Percentiles rank a stretch among this genome's conserved stretches.
phyloP scores from a whole-genome alignment of 371 early-diverging fungal genomes.

The Rhizopus arrhizus region DNA sequence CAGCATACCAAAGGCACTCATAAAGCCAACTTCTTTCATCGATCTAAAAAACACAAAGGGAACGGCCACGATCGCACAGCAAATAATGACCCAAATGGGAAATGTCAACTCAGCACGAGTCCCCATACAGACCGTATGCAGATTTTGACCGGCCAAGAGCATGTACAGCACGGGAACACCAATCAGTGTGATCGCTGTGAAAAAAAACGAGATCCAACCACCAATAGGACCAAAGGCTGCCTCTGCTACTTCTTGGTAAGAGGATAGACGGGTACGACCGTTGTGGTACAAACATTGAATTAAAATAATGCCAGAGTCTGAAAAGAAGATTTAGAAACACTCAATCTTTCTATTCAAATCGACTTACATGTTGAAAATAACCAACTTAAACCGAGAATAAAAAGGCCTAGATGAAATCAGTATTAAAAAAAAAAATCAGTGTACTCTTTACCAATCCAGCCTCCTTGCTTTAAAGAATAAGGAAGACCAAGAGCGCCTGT shows the following conservation, averaged over 20 bases:
- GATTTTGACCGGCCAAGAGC: conserved; percentile 68
- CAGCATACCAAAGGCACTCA: conserved; percentile 39
- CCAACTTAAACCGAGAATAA: conserved; percentile 46
- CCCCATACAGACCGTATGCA: conserved; percentile 47
- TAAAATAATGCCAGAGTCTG: conserved; percentile 70
- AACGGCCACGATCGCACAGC: conserved; percentile 61
- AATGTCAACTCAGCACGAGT: conserved; percentile 33
- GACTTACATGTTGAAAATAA: conserved; percentile 44
- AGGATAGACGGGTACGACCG: conserved; percentile 42
- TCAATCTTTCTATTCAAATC: conserved; percentile 56
- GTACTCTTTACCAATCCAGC: conserved; percentile 68
- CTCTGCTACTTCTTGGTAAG: conserved; percentile 60
- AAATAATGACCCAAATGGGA: conserved; percentile 67
- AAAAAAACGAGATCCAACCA: conserved; percentile 62
- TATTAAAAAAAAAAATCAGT: neutral
- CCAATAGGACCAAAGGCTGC: conserved; percentile 71
- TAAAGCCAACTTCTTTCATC: conserved; percentile 73
- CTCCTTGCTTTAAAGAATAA: conserved; percentile 75
- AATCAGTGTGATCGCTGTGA: conserved; percentile 64
- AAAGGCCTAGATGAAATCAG: conserved; percentile 28
- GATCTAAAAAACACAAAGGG: conserved; percentile 73
- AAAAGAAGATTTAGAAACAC: conserved; percentile 16
- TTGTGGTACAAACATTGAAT: conserved; percentile 76
- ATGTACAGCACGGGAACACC: conserved; percentile 77
- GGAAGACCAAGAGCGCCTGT: conserved; percentile 86